Evolutionary conservation across 2,329 filamentous ascomycete genomes (phyloP), one percentile per base, ranked within the genome.

Genomic region (Acephala macrosclerotiorum): DNA sequence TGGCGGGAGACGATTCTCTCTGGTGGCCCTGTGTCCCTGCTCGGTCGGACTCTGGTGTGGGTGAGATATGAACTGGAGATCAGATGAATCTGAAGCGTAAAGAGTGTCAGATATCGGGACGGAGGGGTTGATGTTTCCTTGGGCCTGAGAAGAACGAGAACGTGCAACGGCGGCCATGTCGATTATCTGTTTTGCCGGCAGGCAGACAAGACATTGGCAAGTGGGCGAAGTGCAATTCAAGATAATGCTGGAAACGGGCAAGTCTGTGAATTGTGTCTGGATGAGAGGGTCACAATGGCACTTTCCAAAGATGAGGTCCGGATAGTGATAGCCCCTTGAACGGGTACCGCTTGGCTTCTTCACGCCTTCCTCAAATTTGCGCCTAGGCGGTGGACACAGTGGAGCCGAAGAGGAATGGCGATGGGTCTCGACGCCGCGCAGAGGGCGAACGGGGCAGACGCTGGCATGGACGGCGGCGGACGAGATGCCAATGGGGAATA

Each of bases 41-140:
- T 66, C 58, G n/a, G 35, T 61, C 58, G 20, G 45, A 36, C 20
- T 36, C 47, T 61, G 62, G 61, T 65, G 67, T n/a, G 49, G n/a
- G 47, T 45, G 45, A 18, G 26, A 26, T 64, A 36, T 20, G 42
- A 61, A 42, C 38, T 66, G 58, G 56, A 58, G 49, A n/a, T 75
- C 68, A 65, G 70, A 72, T 73, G 71, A 62, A 58, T 58, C 61
- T 73, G 74, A 75, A 71, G 72, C 74, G 68, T 69, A 65, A 66
- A 67, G 66, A 70, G 75, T 75, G 61, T 76, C 75, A 73, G 69
- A 68, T 63, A 66, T 55, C 53, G 64, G 68, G 63, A 62, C 62
- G 61, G 71, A 71, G 70, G 68, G 68, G 71, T 67, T 61, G 68
- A 47, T 22, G 65, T 63, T 61, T 61, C 40, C 53, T 66, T 25